These are phyloP conservation scores for Phytophthora podocarpi DNA, from an alignment of 352 stramenopile genomes.

Conservation along the genomic window DNA sequence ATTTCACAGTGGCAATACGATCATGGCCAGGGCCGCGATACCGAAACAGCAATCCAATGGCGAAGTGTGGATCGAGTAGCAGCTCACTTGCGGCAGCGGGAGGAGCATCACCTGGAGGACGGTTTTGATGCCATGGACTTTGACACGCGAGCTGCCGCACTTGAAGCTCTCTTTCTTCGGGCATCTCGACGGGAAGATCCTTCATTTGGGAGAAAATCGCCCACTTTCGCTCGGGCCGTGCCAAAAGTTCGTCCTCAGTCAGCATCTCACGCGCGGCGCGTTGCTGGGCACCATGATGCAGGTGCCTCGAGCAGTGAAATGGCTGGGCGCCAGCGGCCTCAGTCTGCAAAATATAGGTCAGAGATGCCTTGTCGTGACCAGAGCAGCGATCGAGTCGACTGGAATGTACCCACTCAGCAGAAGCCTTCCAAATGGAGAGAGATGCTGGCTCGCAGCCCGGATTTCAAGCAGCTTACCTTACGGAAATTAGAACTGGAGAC, in stretches of 20 bases:
- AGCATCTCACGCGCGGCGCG: slow-evolving; percentile 13
- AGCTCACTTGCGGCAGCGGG: slow-evolving; percentile 13
- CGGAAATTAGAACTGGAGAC: slow-evolving; percentile 46
- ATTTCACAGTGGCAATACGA: slow-evolving; percentile 40
- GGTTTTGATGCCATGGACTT: slow-evolving; percentile 26
- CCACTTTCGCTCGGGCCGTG: not conserved
- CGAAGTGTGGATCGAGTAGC: slow-evolving; percentile 35
- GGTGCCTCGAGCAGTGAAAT: not conserved
- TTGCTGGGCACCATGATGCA: not conserved
- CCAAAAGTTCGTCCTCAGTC: slow-evolving; percentile 28
- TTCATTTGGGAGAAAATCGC: not conserved
- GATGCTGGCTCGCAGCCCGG: slow-evolving; percentile 42
- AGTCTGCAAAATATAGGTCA: slow-evolving; percentile 34
- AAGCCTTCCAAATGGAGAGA: slow-evolving; percentile 50
- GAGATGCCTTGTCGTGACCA: not conserved
- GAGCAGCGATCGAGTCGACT: not conserved
- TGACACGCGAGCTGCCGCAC: slow-evolving; percentile 12
- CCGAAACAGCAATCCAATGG: slow-evolving; percentile 15
- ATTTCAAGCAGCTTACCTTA: slow-evolving; percentile 44
- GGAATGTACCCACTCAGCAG: slow-evolving; percentile 1
- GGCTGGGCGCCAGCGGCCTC: slow-evolving; percentile 19
- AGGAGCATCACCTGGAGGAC: slow-evolving; percentile 15
- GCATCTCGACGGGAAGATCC: not conserved
- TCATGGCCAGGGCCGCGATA: not conserved
- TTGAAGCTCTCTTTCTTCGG: slow-evolving; percentile 18